These are phyloP conservation scores for Chaetomiaceae sp. DNA, from an alignment of 2,329 filamentous ascomycete species.

Conservation along the genomic window DNA sequence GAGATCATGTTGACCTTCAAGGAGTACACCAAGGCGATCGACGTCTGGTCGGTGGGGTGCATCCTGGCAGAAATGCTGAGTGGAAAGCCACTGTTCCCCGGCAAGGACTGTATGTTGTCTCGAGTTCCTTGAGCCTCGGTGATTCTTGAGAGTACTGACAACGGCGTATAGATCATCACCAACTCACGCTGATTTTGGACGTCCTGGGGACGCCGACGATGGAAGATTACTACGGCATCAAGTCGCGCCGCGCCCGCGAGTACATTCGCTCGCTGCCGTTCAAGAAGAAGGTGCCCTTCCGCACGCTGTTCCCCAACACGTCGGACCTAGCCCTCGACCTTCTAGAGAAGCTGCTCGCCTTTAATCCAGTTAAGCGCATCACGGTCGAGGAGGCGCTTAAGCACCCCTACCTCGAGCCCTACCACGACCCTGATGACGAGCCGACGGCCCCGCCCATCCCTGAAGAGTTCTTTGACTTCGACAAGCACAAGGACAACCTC, in stretches of 20 bases:
- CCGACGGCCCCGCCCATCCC: constrained; percentile 94
- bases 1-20: constrained; percentile 99
- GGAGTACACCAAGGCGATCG: constrained; percentile 99
- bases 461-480: constrained; percentile 99
- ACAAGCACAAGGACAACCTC: constrained; percentile 98
- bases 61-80: constrained; percentile 98
- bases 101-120: constrained; percentile 81
- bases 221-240: constrained; percentile 99
- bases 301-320: constrained; percentile 97
- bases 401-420: constrained; percentile 96
- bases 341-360: constrained; percentile 90
- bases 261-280: constrained; percentile 98
- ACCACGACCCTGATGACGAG: constrained; percentile 98
- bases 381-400: constrained; percentile 95
- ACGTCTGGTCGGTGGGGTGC: constrained; percentile 98
- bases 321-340: constrained; percentile 93
- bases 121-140: too few relatives aligned
- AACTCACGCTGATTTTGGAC: constrained; percentile 93
- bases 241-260: constrained; percentile 91
- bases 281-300: constrained; percentile 99
- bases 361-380: constrained; percentile 98
- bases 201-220: constrained; percentile 97
- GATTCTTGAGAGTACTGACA: constrained; percentile 13
- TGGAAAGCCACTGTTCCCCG: constrained; percentile 95
- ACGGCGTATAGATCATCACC: constrained; percentile 75